Percentiles rank a stretch among this genome's conserved stretches.
Conservation (phyloP, 352 stramenopile species). For the Globisporangium paroecandrum region DNA sequence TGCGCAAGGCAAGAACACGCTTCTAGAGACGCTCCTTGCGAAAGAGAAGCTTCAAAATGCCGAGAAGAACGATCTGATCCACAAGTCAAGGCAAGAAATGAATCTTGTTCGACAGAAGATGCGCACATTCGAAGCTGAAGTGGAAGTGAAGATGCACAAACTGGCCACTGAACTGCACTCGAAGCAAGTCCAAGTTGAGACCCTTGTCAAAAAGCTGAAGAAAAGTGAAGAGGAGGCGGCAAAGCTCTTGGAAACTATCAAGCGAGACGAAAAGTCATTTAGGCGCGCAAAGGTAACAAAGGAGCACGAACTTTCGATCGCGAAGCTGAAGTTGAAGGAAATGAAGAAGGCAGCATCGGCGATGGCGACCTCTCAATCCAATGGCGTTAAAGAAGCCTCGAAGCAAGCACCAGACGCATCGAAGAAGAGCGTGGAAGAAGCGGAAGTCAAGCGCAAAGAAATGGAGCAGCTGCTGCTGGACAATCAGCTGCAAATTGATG, state of each 20-base stretch:
- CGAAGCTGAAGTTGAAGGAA: constrained; percentile 59
- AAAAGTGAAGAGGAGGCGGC: constrained; percentile 49
- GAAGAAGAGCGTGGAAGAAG: constrained; percentile 10
- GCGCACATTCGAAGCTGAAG: constrained; percentile 47
- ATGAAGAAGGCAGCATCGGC: constrained; percentile 44
- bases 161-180: constrained; percentile 49
- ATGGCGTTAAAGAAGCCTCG: constrained; percentile 26
- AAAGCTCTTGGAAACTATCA: constrained; percentile 39
- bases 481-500: constrained; percentile 50
- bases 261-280: constrained; percentile 49
- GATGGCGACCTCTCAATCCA: neutral
- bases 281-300: constrained; percentile 54
- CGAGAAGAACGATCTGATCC: constrained; percentile 52
- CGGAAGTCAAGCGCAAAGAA: constrained; percentile 36
- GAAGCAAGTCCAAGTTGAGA: constrained; percentile 58
- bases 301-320: constrained; percentile 57
- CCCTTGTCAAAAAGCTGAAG: constrained; percentile 51
- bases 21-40: constrained; percentile 58
- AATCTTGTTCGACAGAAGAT: constrained; percentile 51
- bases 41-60: constrained; percentile 56
- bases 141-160: constrained; percentile 55
- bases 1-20: constrained; percentile 51
- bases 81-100: constrained; percentile 60
- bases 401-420: constrained; percentile 15
- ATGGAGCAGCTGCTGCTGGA: constrained; percentile 51